Evolutionary conservation across 2,329 filamentous ascomycete genomes (phyloP).

Genomic region (Fusarium avenaceum): DNA sequence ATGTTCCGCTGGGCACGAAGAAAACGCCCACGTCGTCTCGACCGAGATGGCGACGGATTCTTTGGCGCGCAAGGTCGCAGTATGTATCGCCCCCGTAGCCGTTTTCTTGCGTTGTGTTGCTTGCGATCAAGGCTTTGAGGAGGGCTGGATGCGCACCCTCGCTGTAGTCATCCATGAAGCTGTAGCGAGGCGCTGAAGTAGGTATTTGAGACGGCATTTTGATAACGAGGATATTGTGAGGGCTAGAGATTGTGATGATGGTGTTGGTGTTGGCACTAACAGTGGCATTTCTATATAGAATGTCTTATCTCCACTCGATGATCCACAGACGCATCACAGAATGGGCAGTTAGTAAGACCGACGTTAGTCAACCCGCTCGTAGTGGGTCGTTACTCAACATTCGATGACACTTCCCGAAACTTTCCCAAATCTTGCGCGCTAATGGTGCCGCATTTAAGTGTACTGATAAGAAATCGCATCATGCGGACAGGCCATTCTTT

Average conservation of each 20-base stretch:
- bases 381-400: constrained; percentile 43
- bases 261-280: not conserved
- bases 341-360: constrained; percentile 40
- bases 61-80: constrained; percentile 56
- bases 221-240: not conserved
- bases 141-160: constrained; percentile 65
- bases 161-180: constrained; percentile 66
- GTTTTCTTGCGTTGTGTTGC: constrained; percentile 61
- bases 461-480: not conserved
- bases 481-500: constrained; percentile 13
- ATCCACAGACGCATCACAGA: constrained; percentile 32
- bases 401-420: constrained; percentile 33
- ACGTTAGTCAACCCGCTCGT: constrained; percentile 40
- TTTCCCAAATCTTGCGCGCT: constrained; percentile 10
- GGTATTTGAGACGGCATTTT: constrained; percentile 43
- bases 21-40: constrained; percentile 60
- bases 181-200: constrained; percentile 53
- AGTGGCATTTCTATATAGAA: constrained; percentile 37
- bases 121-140: constrained; percentile 60
- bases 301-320: constrained; percentile 28
- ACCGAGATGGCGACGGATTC: constrained; percentile 57
- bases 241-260: not conserved
- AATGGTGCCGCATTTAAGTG: not conserved
- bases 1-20: constrained; percentile 66
- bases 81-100: constrained; percentile 64